Percentiles rank a stretch among this genome's conserved stretches.
These are phyloP conservation scores for Aureobasidium sp. DNA, from an alignment of 2,329 filamentous ascomycete genomes.

Conservation along the genomic window DNA sequence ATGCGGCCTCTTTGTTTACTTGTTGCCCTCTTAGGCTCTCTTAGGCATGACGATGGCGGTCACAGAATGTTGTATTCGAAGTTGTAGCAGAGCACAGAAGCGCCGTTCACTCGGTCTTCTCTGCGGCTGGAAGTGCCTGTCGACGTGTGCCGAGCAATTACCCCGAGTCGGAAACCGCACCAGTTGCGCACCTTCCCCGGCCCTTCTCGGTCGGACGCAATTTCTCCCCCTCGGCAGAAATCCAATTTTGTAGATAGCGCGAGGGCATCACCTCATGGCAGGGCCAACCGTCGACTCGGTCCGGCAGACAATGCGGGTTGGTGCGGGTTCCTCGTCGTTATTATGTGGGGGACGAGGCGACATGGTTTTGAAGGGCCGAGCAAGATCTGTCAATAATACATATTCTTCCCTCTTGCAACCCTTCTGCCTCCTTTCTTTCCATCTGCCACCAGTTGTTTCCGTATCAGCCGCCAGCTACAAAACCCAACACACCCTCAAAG, in stretches of 20 bases:
- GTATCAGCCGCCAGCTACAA: neutral
- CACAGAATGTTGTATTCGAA: constrained; percentile 3
- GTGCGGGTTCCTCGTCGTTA: neutral
- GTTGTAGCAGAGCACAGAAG: neutral
- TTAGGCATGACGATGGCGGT: neutral
- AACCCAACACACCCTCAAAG: neutral
- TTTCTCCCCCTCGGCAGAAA: constrained; percentile 4
- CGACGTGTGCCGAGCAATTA: constrained; percentile 6
- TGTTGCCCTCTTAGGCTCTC: neutral
- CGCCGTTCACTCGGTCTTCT: constrained; percentile 6
- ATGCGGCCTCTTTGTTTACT: neutral
- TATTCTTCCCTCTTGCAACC: constrained; percentile 3
- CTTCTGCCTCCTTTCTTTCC: neutral
- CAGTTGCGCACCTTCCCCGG: constrained; percentile 7
- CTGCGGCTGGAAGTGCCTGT: neutral
- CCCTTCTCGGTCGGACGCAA: constrained; percentile 5
- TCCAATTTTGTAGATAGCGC: constrained; percentile 1
- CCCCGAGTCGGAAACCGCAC: constrained; percentile 3
- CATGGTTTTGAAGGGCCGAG: constrained; percentile 3
- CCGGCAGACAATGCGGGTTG: constrained; percentile 7
- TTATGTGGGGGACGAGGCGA: constrained; percentile 9
- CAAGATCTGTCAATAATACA: constrained; percentile 3
- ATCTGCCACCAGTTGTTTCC: neutral
- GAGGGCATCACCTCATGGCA: constrained; percentile 1
- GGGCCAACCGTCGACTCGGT: constrained; percentile 1